phyloP scores from a whole-genome alignment of 2,329 filamentous ascomycete genomes.

The Ampelomyces quisqualis region DNA sequence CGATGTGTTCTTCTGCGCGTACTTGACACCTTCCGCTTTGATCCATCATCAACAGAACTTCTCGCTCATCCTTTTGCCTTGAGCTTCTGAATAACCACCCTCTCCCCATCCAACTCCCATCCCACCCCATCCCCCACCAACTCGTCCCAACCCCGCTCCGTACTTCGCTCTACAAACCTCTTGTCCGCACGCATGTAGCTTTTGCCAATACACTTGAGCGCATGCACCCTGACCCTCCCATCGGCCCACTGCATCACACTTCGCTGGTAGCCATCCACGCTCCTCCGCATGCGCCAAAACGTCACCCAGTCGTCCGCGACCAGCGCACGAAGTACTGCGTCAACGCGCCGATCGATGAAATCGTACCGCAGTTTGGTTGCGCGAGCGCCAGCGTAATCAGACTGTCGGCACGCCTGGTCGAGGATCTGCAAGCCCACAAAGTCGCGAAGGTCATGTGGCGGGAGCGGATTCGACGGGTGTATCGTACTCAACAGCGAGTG shows the following conservation, averaged over 20 bases:
- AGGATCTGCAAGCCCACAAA: conserved; percentile 79
- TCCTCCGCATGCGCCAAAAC: conserved; percentile 70
- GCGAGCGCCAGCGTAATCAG: conserved; percentile 72
- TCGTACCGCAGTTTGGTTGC: conserved; percentile 61
- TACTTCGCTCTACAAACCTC: conserved; percentile 66
- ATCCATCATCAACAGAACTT: too few relatives aligned
- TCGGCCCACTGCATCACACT: conserved; percentile 81
- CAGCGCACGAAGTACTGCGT: conserved; percentile 67
- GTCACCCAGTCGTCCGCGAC: conserved; percentile 79
- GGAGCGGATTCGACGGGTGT: conserved; percentile 67
- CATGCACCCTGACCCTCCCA: conserved; percentile 69
- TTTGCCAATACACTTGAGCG: conserved; percentile 82
- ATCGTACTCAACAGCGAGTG: conserved; percentile 73
- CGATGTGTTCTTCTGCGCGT: too few relatives aligned
- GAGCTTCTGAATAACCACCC: conserved; percentile 64
- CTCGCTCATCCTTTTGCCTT: not conserved
- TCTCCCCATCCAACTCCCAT: conserved; percentile 73
- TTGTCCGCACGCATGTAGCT: conserved; percentile 75
- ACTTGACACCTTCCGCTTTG: too few relatives aligned
- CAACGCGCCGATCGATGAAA: conserved; percentile 67
- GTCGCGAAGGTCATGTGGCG: conserved; percentile 72
- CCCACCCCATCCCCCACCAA: conserved; percentile 73
- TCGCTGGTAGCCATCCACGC: conserved; percentile 77
- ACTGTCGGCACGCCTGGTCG: conserved; percentile 82
- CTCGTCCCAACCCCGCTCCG: conserved; percentile 70